Base-by-base conservation (phyloP, 73 alveolate species). In the Uronychia setigera region DNA sequence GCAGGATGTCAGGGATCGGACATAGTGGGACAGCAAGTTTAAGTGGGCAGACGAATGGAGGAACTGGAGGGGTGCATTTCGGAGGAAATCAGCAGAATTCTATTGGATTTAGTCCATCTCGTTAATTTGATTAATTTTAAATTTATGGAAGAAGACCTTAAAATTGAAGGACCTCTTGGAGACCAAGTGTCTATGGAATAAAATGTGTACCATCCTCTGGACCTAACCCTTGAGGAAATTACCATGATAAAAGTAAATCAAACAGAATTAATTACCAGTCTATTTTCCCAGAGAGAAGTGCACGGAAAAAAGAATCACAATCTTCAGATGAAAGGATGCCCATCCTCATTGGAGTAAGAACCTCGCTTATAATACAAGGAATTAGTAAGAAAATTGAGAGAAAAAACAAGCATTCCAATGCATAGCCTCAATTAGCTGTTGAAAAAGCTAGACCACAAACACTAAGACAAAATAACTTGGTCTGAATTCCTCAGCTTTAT, bases 401-500 rank as follows among this genome's bases (percentile, higher is more conserved):
- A 32, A 32, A 30, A 29, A 26, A 29, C 35, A 0, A 34, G 35
- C 59, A 35, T 78, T 1, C 26, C 84, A 32, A 31, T 31, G 13
- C 28, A 78, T 0, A 78, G 35, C 32, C 33, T 78, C 5, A 1
- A 31, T 1, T 26, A 82, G 35, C 82, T 88, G 14, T 77, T 88
- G 28, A 60, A 88, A 27, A 88, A 83, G 74, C 89, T 88, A 26
- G 94, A 88, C 59, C 94, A 88, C 34, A 82, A 60, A 60, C 60
- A 88, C 77, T 60, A 83, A 33, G 88, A 88, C 26, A 88, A 88
- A 81, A 89, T 89, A 0, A 84, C 92, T 29, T 89, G 95, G 95
- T 60, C 85, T 25, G 95, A 89, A 57, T 84, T 89, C 77, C 77
- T 89, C 1, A 79, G 79, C 33, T 89, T 89, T 60, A 33, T 89